A percentile compares a stretch with the other conserved stretches of the same genome.
phyloP scores from a whole-genome alignment of 306 rosid genomes.

The Notholithocarpus densiflorus region DNA sequence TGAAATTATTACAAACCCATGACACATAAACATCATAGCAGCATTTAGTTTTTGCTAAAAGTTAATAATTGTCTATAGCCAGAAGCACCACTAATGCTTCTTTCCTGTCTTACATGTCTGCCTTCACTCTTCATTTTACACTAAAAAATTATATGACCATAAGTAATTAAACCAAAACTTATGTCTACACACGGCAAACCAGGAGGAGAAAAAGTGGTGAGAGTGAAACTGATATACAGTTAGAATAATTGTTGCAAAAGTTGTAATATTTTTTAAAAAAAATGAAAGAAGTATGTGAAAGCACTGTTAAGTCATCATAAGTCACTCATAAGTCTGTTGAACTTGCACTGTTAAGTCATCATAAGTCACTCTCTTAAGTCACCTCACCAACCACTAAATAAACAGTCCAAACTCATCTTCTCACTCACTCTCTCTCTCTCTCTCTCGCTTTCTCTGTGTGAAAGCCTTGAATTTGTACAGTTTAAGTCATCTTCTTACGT shows the following conservation, averaged over 20 bases:
- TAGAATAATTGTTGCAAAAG: too few species aligned
- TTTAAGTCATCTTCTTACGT: neutral
- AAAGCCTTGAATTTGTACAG: too few species aligned
- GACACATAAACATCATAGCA: too few species aligned
- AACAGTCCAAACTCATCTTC: constrained; percentile 16
- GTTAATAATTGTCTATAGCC: neutral
- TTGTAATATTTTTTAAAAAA: too few species aligned
- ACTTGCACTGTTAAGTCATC: constrained; percentile 20
- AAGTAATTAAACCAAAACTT: too few species aligned
- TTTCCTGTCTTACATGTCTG: constrained; percentile 1
- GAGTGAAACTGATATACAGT: too few species aligned
- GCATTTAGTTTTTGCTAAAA: too few species aligned
- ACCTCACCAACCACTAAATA: constrained; percentile 45
- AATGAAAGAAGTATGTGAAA: neutral
- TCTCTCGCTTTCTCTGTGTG: too few species aligned
- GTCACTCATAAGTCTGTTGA: too few species aligned
- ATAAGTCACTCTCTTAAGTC: constrained; percentile 31
- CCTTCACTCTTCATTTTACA: neutral
- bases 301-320: constrained; percentile 24
- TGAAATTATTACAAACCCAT: too few species aligned
- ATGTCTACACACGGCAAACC: neutral
- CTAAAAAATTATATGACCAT: neutral
- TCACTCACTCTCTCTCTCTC: too few species aligned
- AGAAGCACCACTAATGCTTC: neutral
- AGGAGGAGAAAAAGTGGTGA: neutral